Percentiles rank a stretch among this genome's conserved stretches.
Conservation (phyloP, 2,329 filamentous ascomycete species). For the Phaeosphaeria sp. region DNA sequence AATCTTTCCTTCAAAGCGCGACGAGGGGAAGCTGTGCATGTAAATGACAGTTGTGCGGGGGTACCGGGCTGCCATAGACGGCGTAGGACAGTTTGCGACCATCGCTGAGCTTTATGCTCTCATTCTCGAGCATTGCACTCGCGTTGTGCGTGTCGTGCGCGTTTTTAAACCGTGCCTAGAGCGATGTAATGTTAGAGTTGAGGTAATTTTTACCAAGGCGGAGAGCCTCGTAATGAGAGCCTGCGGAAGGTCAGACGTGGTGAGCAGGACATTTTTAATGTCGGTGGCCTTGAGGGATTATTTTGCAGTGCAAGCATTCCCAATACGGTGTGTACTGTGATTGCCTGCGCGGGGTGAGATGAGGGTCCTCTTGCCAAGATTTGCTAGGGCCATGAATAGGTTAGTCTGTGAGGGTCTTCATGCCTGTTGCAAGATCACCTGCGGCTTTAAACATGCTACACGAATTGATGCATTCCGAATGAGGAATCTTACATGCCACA, state of each 20-base stretch:
- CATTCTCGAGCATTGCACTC: slow-evolving; percentile 27
- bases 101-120: slow-evolving; percentile 37
- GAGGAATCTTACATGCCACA: not conserved
- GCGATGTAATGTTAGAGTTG: not conserved
- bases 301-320: not conserved
- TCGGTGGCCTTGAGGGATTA: slow-evolving; percentile 1
- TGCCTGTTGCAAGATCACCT: slow-evolving; percentile 3
- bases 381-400: not conserved
- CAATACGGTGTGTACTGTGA: slow-evolving; percentile 1
- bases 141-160: not conserved
- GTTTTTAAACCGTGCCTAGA: not conserved
- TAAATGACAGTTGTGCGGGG: slow-evolving; percentile 50
- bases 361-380: not conserved
- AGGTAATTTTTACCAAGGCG: not conserved
- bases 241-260: not conserved
- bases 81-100: slow-evolving; percentile 53
- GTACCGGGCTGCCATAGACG: slow-evolving; percentile 51
- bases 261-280: not conserved
- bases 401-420: not conserved
- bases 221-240: not conserved
- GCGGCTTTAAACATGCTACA: not conserved
- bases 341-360: slow-evolving; percentile 3
- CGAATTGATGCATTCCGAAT: not conserved
- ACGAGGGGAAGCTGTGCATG: slow-evolving; percentile 54
- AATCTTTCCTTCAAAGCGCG: slow-evolving; percentile 49